These are phyloP conservation scores for Diaporthe ilicicola DNA, from an alignment of 2,329 filamentous ascomycete genomes.

Conservation along the genomic window DNA sequence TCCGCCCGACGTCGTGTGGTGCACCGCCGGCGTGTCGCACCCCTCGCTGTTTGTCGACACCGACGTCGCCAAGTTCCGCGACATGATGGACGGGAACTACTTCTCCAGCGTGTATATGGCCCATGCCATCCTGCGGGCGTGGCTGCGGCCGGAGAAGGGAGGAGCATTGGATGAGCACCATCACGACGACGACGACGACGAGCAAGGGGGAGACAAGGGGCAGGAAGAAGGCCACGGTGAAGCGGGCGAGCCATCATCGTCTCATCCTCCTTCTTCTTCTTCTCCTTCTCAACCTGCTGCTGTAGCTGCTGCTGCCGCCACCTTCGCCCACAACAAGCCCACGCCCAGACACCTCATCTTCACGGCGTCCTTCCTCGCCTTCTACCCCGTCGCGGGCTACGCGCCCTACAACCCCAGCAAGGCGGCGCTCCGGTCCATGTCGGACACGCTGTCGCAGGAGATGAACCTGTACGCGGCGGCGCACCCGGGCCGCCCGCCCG, in stretches of 20 bases:
- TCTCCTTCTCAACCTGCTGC: too few relatives aligned
- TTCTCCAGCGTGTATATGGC: slow-evolving; percentile 50
- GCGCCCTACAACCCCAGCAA: slow-evolving; percentile 72
- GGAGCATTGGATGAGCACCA: not conserved
- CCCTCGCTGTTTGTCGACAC: slow-evolving; percentile 50
- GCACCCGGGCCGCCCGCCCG: slow-evolving; percentile 37
- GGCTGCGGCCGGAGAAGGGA: slow-evolving; percentile 36
- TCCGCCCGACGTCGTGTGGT: slow-evolving; percentile 73
- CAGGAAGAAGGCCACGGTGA: not conserved
- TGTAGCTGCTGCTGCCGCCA: not conserved
- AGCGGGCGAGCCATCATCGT: too few relatives aligned
- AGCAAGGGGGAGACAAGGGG: not conserved
- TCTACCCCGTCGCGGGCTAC: slow-evolving; percentile 71
- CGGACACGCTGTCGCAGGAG: slow-evolving; percentile 72
- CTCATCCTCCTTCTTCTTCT: too few relatives aligned
- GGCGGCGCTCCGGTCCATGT: slow-evolving; percentile 70
- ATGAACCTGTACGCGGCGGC: slow-evolving; percentile 46
- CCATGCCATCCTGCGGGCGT: slow-evolving; percentile 43
- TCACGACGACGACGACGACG: not conserved
- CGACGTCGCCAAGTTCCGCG: slow-evolving; percentile 42
- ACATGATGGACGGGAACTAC: slow-evolving; percentile 51
- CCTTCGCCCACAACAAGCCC: slow-evolving; percentile 60
- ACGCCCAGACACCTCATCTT: slow-evolving; percentile 70
- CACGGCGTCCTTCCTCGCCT: slow-evolving; percentile 69
- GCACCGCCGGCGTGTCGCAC: slow-evolving; percentile 70